A percentile compares a stretch with the other conserved stretches of the same genome.
Evolutionary conservation across 371 early-diverging fungal species (phyloP).

Genomic region (Fennellomyces sp.): DNA sequence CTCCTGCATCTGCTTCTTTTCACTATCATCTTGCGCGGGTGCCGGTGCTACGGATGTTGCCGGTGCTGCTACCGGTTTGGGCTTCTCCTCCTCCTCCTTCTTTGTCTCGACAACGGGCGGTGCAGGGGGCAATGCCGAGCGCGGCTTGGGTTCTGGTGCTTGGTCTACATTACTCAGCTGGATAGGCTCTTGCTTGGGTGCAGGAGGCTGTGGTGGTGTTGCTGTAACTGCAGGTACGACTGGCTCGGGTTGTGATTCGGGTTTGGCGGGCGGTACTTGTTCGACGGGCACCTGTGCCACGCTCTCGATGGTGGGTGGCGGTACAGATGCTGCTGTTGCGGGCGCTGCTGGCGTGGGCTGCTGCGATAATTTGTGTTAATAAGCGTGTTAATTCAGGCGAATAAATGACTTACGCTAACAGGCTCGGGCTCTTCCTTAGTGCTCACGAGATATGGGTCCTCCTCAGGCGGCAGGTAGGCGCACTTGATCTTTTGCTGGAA

Average conservation of each 20-base stretch:
- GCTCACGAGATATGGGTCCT: constrained; percentile 4
- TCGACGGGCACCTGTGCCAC: not conserved
- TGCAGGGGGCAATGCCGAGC: constrained; percentile 1
- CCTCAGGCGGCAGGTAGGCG: constrained; percentile 47
- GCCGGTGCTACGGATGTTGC: not conserved
- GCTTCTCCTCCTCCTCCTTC: not conserved
- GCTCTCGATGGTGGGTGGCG: not conserved
- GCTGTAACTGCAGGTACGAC: constrained; percentile 8
- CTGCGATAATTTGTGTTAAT: too few species aligned
- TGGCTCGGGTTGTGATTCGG: not conserved
- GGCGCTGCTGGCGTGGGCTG: too few species aligned
- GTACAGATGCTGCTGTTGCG: not conserved
- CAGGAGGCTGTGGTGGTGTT: not conserved
- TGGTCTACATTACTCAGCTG: not conserved
- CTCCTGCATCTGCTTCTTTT: constrained; percentile 23
- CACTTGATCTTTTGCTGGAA: constrained; percentile 70
- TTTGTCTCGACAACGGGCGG: not conserved
- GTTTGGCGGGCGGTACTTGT: not conserved
- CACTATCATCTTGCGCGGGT: constrained; percentile 6
- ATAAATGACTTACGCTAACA: not conserved
- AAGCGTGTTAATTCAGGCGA: too few species aligned
- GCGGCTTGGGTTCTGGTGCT: constrained; percentile 13
- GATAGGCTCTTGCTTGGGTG: not conserved
- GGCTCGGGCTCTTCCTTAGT: not conserved
- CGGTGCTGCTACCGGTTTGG: not conserved